These are phyloP conservation scores for Trichoderma sp. DNA, from an alignment of 2,329 filamentous ascomycete species.

Conservation along the genomic window DNA sequence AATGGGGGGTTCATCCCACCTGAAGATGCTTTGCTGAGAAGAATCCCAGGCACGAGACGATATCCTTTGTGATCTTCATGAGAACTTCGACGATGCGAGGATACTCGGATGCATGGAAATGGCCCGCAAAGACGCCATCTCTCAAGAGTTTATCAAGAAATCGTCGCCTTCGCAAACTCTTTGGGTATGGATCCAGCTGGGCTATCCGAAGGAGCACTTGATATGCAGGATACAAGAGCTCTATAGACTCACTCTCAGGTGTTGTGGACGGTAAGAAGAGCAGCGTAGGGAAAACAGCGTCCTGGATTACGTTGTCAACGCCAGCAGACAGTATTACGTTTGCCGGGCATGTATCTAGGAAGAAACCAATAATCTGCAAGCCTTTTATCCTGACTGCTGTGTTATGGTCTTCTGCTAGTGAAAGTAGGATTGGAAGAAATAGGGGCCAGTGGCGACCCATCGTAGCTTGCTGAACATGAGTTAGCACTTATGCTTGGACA, in stretches of 20 bases:
- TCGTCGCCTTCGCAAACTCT: conserved; percentile 34
- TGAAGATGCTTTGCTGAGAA: conserved; percentile 68
- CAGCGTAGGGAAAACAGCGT: conserved; percentile 71
- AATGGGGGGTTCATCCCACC: conserved; percentile 40
- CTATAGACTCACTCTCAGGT: conserved; percentile 67
- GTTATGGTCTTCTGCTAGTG: conserved; percentile 65
- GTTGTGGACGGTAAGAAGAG: conserved; percentile 76
- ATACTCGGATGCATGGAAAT: conserved; percentile 61
- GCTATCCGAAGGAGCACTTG: conserved; percentile 64
- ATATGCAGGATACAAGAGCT: conserved; percentile 66
- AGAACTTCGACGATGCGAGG: conserved; percentile 59
- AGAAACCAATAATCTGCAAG: conserved; percentile 53
- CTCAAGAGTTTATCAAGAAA: conserved; percentile 58
- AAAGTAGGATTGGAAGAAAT: conserved; percentile 68
- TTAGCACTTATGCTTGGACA: not conserved
- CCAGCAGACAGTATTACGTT: conserved; percentile 62
- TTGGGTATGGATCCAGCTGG: conserved; percentile 31
- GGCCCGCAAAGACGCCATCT: conserved; percentile 56
- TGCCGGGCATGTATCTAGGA: conserved; percentile 58
- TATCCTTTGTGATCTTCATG: conserved; percentile 48
- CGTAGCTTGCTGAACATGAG: conserved; percentile 16
- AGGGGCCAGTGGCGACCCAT: conserved; percentile 60
- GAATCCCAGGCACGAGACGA: conserved; percentile 62
- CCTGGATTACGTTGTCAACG: conserved; percentile 67
- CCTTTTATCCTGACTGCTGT: conserved; percentile 56